These are phyloP conservation scores for Mortierella sp. DNA, from an alignment of 371 early-diverging fungal species.

Conservation along the genomic window DNA sequence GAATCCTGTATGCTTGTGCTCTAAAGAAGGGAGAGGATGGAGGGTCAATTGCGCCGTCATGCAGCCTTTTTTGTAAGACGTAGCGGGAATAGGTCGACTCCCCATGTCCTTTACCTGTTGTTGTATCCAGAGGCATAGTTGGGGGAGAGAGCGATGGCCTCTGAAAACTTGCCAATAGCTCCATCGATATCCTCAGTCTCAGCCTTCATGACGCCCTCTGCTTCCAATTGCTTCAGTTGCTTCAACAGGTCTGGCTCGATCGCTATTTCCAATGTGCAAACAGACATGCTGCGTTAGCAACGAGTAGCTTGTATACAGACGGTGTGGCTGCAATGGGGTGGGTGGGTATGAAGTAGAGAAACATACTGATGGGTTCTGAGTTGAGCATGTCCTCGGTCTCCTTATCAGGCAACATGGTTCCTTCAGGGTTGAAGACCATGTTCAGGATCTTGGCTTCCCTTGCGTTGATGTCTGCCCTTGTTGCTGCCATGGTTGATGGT, in stretches of 20 bases:
- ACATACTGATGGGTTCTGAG: conserved; percentile 24
- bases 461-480: conserved; percentile 32
- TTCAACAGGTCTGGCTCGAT: conserved; percentile 46
- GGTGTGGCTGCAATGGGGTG: neutral
- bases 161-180: conserved; percentile 50
- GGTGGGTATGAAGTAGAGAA: neutral
- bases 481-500: no score
- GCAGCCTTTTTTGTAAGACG: no score
- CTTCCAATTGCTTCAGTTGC: conserved; percentile 40
- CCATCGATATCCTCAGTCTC: conserved; percentile 46
- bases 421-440: conserved; percentile 55
- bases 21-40: conserved; percentile 29
- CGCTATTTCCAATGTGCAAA: no score
- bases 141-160: conserved; percentile 67
- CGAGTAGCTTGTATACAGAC: no score
- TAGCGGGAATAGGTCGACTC: no score
- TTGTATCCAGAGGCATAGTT: conserved; percentile 86
- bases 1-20: conserved; percentile 83
- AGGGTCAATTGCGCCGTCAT: no score
- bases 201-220: conserved; percentile 47
- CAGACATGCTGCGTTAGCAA: no score
- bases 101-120: conserved; percentile 67
- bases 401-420: conserved; percentile 50
- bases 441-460: conserved; percentile 47
- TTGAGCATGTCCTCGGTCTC: conserved; percentile 42